phyloP scores from a whole-genome alignment of 164 flowering plant genomes.

The Paratinospora sagittata region DNA sequence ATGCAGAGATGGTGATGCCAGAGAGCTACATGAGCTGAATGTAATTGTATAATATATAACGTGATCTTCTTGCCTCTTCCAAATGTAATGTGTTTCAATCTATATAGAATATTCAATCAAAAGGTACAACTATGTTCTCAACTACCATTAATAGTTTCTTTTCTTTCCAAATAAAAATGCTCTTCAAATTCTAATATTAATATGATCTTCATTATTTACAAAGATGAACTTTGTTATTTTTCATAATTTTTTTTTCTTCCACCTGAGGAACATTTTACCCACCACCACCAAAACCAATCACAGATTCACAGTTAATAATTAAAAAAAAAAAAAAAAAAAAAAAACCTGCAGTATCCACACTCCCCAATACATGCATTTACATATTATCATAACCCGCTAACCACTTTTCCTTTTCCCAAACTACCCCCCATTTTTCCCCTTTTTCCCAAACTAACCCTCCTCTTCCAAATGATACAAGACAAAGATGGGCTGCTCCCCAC shows the following conservation, averaged over 20 bases:
- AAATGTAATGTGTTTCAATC: neutral
- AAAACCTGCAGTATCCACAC: neutral
- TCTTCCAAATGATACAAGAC: conserved; percentile 9
- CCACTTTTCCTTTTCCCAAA: too few relatives aligned
- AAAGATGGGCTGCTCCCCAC: neutral
- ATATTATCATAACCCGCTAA: neutral
- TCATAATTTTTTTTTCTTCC: too few relatives aligned
- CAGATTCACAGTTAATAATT: neutral
- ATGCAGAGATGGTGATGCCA: conserved; percentile 1
- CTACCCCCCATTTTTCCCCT: too few relatives aligned
- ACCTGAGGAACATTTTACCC: neutral
- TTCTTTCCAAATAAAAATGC: too few relatives aligned
- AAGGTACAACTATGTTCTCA: neutral
- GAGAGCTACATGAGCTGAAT: too few relatives aligned
- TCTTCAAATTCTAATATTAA: too few relatives aligned
- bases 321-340: neutral
- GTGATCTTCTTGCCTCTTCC: too few relatives aligned
- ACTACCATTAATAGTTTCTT: neutral
- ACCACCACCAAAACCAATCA: neutral
- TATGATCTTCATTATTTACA: too few relatives aligned
- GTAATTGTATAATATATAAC: too few relatives aligned
- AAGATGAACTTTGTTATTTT: too few relatives aligned
- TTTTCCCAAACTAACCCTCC: conserved; percentile 34
- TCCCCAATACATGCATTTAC: neutral
- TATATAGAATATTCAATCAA: too few relatives aligned